Evolutionary conservation across 2,329 filamentous ascomycete genomes (phyloP).

Genomic region (Ascomycota sp.): DNA sequence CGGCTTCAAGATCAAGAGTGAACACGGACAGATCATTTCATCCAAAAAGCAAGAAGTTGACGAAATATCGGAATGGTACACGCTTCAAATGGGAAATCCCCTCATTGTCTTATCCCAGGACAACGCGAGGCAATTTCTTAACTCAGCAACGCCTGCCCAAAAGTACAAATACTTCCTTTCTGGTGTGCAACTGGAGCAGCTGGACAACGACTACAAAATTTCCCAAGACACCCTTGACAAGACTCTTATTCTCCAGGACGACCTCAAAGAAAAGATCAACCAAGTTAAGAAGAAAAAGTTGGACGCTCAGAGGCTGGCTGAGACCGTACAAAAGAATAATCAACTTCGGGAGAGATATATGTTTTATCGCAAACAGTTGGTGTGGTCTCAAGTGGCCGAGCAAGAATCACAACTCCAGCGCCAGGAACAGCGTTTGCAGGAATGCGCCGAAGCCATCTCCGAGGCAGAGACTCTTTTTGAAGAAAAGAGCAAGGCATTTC

Average conservation of each 20-base stretch:
- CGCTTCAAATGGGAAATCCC: slow-evolving; percentile 87
- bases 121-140: slow-evolving; percentile 82
- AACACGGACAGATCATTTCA: slow-evolving; percentile 49
- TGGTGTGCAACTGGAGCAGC: slow-evolving; percentile 78
- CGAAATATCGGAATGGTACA: slow-evolving; percentile 83
- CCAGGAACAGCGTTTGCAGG: slow-evolving; percentile 8
- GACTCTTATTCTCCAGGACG: slow-evolving; percentile 20
- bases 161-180: slow-evolving; percentile 97
- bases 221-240: slow-evolving; percentile 61
- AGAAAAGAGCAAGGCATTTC: slow-evolving; percentile 27
- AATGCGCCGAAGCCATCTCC: slow-evolving; percentile 8
- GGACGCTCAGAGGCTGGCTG: slow-evolving; percentile 42
- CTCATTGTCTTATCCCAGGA: slow-evolving; percentile 93
- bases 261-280: slow-evolving; percentile 13
- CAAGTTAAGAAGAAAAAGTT: slow-evolving; percentile 23
- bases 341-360: slow-evolving; percentile 40
- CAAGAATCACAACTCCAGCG: slow-evolving; percentile 37
- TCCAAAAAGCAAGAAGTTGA: slow-evolving; percentile 75
- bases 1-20: slow-evolving; percentile 73
- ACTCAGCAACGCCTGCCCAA: slow-evolving; percentile 56
- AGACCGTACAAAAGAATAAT: slow-evolving; percentile 44
- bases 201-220: slow-evolving; percentile 78
- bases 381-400: slow-evolving; percentile 75
- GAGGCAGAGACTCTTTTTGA: slow-evolving; percentile 10
- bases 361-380: slow-evolving; percentile 43